These are phyloP conservation scores for Ogataea ramenticola DNA, from an alignment of 805 yeast genomes.

Conservation along the genomic window DNA sequence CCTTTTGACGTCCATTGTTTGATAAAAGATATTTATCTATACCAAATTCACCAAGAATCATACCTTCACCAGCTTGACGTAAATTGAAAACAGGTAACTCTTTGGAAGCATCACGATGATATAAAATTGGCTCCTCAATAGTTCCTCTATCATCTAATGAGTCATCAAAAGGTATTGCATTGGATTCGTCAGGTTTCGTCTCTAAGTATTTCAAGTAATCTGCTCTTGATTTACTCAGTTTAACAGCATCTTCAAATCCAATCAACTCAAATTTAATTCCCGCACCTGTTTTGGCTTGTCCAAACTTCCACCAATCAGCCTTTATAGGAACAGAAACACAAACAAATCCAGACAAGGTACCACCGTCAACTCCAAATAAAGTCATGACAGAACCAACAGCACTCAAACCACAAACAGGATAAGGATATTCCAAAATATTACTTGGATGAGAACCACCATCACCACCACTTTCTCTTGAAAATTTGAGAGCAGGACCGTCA, in stretches of 20 bases:
- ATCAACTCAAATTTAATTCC: conserved; percentile 73
- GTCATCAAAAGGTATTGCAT: conserved; percentile 32
- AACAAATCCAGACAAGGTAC: conserved; percentile 94
- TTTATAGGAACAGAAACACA: conserved; percentile 94
- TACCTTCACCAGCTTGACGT: conserved; percentile 97
- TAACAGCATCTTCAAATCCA: conserved; percentile 57
- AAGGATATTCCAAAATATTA: conserved; percentile 96
- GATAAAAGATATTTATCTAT: conserved; percentile 71
- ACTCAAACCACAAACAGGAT: conserved; percentile 92
- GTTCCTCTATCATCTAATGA: conserved; percentile 27
- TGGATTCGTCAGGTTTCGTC: conserved; percentile 42
- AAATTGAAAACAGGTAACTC: conserved; percentile 67
- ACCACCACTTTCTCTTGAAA: conserved; percentile 97
- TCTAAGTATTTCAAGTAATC: conserved; percentile 45
- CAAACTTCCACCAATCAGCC: conserved; percentile 97
- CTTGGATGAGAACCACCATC: conserved; percentile 98
- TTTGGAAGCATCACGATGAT: conserved; percentile 39
- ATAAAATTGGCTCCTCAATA: conserved; percentile 65
- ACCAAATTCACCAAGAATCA: conserved; percentile 87
- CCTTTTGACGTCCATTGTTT: conserved; percentile 54
- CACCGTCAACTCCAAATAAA: conserved; percentile 93
- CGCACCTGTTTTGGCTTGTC: conserved; percentile 96
- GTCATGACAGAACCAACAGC: conserved; percentile 99
- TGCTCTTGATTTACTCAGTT: conserved; percentile 2
- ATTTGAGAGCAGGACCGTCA: conserved; percentile 90